These are phyloP conservation scores for Aspergillus quadricinctus DNA, from an alignment of 2,329 filamentous ascomycete species.

Conservation along the genomic window DNA sequence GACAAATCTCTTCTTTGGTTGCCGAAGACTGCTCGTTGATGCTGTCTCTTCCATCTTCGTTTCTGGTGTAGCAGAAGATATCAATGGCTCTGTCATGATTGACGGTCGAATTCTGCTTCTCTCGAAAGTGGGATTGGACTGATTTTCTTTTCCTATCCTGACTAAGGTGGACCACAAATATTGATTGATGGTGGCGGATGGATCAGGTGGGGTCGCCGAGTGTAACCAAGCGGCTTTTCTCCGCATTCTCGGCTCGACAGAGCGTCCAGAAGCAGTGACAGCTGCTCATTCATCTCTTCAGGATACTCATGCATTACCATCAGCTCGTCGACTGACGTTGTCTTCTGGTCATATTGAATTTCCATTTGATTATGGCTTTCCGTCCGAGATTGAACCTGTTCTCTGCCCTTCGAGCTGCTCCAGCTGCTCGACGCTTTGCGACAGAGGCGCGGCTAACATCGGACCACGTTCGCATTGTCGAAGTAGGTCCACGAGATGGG, in stretches of 20 bases:
- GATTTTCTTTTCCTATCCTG: conserved; percentile 9
- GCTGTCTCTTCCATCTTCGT: conserved; percentile 6
- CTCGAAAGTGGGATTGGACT: conserved; percentile 10
- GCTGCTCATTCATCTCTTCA: conserved; percentile 3
- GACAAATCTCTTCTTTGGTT: conserved; percentile 90
- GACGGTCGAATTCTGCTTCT: neutral
- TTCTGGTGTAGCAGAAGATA: neutral
- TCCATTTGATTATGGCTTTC: conserved; percentile 16
- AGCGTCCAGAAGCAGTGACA: neutral
- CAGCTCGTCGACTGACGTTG: neutral
- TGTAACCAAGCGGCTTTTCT: conserved; percentile 17
- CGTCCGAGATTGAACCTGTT: conserved; percentile 26
- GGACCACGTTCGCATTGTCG: conserved; percentile 50
- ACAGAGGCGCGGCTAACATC: conserved; percentile 41
- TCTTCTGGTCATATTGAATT: neutral
- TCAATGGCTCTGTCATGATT: neutral
- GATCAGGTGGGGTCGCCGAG: conserved; percentile 17
- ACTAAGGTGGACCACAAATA: conserved; percentile 9
- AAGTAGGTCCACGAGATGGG: conserved; percentile 52
- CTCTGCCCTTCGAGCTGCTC: conserved; percentile 21
- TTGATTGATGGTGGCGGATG: conserved; percentile 2
- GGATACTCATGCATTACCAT: neutral
- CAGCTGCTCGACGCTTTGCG: conserved; percentile 27
- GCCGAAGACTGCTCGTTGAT: conserved; percentile 40
- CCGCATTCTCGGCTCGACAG: conserved; percentile 19